Percentiles rank a stretch among this genome's conserved stretches.
These are phyloP conservation scores for Cytospora paraplurivora DNA, from an alignment of 2,329 filamentous ascomycete genomes.

Conservation along the genomic window DNA sequence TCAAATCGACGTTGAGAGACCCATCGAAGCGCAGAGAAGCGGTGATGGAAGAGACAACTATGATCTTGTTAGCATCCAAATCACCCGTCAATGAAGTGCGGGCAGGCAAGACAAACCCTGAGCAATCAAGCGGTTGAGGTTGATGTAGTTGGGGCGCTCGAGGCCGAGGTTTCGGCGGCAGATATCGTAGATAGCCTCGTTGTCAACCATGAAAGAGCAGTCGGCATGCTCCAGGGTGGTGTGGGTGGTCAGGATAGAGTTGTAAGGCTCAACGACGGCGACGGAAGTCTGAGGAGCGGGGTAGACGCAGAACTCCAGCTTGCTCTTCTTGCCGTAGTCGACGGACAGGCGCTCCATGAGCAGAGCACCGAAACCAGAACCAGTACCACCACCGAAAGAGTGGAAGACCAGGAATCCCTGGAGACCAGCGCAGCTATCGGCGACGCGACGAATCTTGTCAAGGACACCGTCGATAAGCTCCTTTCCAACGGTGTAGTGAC, in stretches of 20 bases:
- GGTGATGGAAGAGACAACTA: slow-evolving; percentile 97
- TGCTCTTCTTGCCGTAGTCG: slow-evolving; percentile 99
- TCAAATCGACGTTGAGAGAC: slow-evolving; percentile 97
- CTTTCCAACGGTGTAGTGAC: slow-evolving; percentile 99
- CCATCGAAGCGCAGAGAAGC: slow-evolving; percentile 98
- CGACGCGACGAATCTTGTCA: slow-evolving; percentile 96
- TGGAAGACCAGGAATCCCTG: slow-evolving; percentile 99
- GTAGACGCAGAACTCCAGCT: slow-evolving; percentile 99
- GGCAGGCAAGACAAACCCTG: slow-evolving; percentile 69
- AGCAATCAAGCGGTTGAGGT: slow-evolving; percentile 97
- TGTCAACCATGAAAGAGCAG: slow-evolving; percentile 99
- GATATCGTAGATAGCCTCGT: slow-evolving; percentile 99
- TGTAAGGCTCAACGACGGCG: slow-evolving; percentile 98
- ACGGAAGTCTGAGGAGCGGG: slow-evolving; percentile 96
- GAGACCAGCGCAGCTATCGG: slow-evolving; percentile 96
- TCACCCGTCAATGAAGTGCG: slow-evolving; percentile 11
- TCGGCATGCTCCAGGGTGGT: slow-evolving; percentile 99
- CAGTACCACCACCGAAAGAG: slow-evolving; percentile 98
- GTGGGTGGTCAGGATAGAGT: slow-evolving; percentile 98
- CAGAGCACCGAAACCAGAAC: slow-evolving; percentile 96
- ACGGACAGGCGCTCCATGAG: slow-evolving; percentile 98
- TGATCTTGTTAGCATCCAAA: slow-evolving; percentile 34
- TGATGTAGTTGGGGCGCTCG: slow-evolving; percentile 97
- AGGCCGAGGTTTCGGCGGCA: slow-evolving; percentile 97
- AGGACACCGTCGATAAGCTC: slow-evolving; percentile 98